Conservation (phyloP, 2,329 filamentous ascomycete species). For the Alternaria burnsii region DNA sequence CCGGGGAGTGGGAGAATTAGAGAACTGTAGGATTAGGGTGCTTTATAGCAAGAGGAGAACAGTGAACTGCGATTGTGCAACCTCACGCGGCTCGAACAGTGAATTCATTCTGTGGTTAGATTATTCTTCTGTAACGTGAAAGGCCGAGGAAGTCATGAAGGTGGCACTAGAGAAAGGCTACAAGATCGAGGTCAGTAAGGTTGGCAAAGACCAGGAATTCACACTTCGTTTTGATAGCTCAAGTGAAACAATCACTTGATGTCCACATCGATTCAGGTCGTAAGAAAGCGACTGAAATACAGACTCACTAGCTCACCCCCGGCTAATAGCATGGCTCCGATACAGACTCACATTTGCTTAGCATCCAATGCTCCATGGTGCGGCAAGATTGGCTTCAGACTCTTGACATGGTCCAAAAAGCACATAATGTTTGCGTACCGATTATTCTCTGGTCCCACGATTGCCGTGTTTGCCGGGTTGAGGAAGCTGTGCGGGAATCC, state of each 20-base stretch:
- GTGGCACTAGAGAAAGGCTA: not conserved
- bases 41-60: not conserved
- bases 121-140: not conserved
- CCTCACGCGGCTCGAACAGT: not conserved
- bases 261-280: not conserved
- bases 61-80: not conserved
- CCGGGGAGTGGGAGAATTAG: not conserved
- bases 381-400: slow-evolving; percentile 34
- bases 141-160: not conserved
- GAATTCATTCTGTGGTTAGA: not conserved
- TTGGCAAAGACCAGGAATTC: too few species aligned
- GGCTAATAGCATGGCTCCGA: not conserved
- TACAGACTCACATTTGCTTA: not conserved
- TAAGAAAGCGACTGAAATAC: not conserved
- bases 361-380: slow-evolving; percentile 36
- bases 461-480: slow-evolving; percentile 23
- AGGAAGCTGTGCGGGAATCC: slow-evolving; percentile 66
- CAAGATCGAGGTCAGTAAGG: too few species aligned
- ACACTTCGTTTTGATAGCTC: too few species aligned
- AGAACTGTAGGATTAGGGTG: not conserved
- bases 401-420: slow-evolving; percentile 36
- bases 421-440: slow-evolving; percentile 29
- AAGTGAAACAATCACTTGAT: too few species aligned
- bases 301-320: not conserved
- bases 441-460: slow-evolving; percentile 39